Base-by-base conservation (phyloP, 371 early-diverging fungal genomes). In the Apophysomyces elegans region DNA sequence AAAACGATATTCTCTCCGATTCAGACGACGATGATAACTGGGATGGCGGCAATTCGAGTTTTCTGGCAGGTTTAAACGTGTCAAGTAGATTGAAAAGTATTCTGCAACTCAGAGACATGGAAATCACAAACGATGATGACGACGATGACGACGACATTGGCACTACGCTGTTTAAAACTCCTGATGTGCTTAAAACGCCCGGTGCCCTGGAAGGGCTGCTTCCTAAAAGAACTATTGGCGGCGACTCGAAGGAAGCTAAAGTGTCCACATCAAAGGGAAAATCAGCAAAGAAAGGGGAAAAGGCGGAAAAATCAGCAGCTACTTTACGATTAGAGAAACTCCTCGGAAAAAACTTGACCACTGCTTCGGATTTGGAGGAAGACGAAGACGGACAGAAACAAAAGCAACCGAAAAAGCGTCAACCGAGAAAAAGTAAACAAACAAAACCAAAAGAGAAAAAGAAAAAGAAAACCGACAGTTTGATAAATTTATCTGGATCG, bases 11-110 rank as follows among this genome's bases (percentile, higher is more conserved):
- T 59, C 6, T 43, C 39, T 69, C 69, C 12, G 69, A 69, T 57
- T 69, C 69, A 2, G 69, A 68, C 32, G 56, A 66, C 57, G 68
- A 68, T 41, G 64, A 64, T 39, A 65, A 69, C 36, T 47, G 58
- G 47, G 56, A 57, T 16, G 41, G 36, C 7, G 12, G 32, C 5
- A 56, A 41, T 44, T 58, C 57, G 13, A 18, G 50, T 37, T 64
- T 57, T 9, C 45, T 64, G 13, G 69, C 60, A 16, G 64, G 64
- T 47, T 65, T 69, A 14, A 69, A 69, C 38, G 37, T 69, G 37
- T 58, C 69, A 18, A 65, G 58, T 12, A 56, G 58, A 45, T 18
- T 69, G 35, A 64, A 65, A 54, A 64, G 69, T 46, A 18, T 69
- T 5, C 61, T 69, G 69, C 69, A 61, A 13, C 62, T 57, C 36